Evolutionary conservation across 1,284 basidiomycete genomes (phyloP), one percentile per base, ranked within the genome.

Genomic region (Heterobasidion parviporum): DNA sequence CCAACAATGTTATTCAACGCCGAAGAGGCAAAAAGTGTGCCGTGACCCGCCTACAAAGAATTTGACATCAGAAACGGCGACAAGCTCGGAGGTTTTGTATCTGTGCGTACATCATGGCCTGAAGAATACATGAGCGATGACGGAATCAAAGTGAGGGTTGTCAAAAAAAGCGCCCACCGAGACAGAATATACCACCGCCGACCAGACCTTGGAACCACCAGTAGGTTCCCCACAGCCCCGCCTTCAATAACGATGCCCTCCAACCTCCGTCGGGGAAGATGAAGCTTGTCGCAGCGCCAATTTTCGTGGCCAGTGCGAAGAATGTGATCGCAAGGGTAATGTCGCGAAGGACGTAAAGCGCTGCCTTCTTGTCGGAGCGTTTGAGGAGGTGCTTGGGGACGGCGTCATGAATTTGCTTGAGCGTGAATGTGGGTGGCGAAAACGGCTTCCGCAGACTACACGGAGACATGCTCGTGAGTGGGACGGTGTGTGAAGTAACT

Each of bases 311-410:
- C 52, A 74, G 66, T 45, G 64, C 63, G 59, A 74, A 76, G 59
- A 79, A 70, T 1, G 61, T 60, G 46, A 64, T 64, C 45, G 73
- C 74, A 51, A 79, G 62, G 26, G 64, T 60, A 43, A 80, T 56
- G 62, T 79, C 76, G 45, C 77, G 72, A 35, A 65, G 36, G 44
- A 80, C 61, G 61, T 78, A 80, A 52, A 66, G 60, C 35, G 64
- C 51, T 16, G 67, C 67, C 41, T 59, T 62, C 50, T 64, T 56
- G 26, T 64, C 55, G 55, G 68, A 59, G 70, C 82, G 77, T 67
- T 81, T 74, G 63, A 85, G 84, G 67, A 79, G 72, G 56, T 74
- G 67, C 51, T 68, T 72, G 10, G 77, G 77, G 43, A 80, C 75
- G 12, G 73, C 77, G 34, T 73, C 71, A 57, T 73, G 77, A 50